Percentiles rank a stretch among this genome's conserved stretches.
Evolutionary conservation across 1,139 yeast genomes (phyloP).

Genomic region (Suhomyces atakaporum): DNA sequence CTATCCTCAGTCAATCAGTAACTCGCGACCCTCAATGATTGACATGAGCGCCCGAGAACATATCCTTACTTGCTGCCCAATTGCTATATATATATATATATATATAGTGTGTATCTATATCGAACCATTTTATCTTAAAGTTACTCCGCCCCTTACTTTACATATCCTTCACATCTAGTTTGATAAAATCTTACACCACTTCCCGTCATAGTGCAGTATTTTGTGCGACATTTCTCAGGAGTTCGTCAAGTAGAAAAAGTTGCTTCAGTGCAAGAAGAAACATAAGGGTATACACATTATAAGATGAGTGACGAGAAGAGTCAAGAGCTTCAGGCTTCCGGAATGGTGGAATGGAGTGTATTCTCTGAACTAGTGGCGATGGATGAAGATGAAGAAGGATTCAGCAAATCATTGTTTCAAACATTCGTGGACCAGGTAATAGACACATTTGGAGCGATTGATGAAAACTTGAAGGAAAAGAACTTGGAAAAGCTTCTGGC

Average conservation of each 20-base stretch:
- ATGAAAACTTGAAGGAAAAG: conserved; percentile 47
- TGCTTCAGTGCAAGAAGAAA: conserved; percentile 14
- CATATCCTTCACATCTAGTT: too few relatives aligned
- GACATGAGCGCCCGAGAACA: too few relatives aligned
- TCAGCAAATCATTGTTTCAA: conserved; percentile 71
- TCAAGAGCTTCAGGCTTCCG: conserved; percentile 48
- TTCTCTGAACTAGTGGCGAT: conserved; percentile 85
- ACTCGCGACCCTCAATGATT: too few relatives aligned
- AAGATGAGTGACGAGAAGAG: conserved; percentile 39
- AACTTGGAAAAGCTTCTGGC: conserved; percentile 66
- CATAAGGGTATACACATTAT: conserved; percentile 1
- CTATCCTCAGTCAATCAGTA: too few relatives aligned
- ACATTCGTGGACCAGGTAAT: conserved; percentile 90
- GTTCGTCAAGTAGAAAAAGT: conserved; percentile 14
- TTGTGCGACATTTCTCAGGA: conserved; percentile 14
- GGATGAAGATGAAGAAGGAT: conserved; percentile 93
- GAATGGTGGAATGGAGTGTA: conserved; percentile 84
- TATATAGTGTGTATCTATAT: background rate
- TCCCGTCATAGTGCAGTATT: conserved; percentile 4
- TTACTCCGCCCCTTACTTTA: background rate
- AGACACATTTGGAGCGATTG: conserved; percentile 75
- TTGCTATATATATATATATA: background rate
- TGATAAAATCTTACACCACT: background rate
- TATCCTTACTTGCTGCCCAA: too few relatives aligned
- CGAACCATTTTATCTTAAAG: background rate